Percentiles rank a stretch among this genome's conserved stretches.
These are phyloP conservation scores for Tilletia horrida DNA, from an alignment of 1,284 basidiomycete species.

Conservation along the genomic window DNA sequence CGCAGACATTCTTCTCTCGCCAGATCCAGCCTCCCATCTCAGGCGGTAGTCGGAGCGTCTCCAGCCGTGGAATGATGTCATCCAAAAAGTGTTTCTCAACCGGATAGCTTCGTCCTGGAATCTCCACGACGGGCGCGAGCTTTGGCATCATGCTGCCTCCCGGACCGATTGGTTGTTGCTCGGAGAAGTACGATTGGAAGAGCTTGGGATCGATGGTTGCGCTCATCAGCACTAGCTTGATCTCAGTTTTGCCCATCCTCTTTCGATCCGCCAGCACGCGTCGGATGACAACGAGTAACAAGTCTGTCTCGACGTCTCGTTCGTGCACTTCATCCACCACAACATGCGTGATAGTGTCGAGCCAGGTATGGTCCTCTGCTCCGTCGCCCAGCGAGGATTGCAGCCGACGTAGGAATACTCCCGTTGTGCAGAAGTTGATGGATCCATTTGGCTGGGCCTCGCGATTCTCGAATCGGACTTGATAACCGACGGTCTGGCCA, in stretches of 20 bases:
- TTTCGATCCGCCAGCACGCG: constrained; percentile 72
- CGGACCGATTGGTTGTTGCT: constrained; percentile 40
- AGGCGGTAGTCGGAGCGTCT: constrained; percentile 40
- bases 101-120: constrained; percentile 90
- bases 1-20: constrained; percentile 69
- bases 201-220: constrained; percentile 87
- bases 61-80: constrained; percentile 63
- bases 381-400: constrained; percentile 67
- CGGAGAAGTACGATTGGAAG: constrained; percentile 82
- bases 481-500: constrained; percentile 79
- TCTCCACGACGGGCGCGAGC: constrained; percentile 72
- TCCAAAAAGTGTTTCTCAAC: constrained; percentile 79
- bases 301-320: constrained; percentile 88
- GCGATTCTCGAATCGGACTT: constrained; percentile 84
- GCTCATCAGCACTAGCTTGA: constrained; percentile 92
- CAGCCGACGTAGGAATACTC: constrained; percentile 81
- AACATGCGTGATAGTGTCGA: constrained; percentile 85
- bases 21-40: constrained; percentile 67
- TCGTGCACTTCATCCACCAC: constrained; percentile 96
- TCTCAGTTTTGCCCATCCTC: constrained; percentile 67
- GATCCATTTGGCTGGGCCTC: constrained; percentile 74
- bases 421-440: constrained; percentile 90
- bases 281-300: constrained; percentile 86
- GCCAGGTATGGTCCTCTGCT: constrained; percentile 50
- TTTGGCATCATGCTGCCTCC: constrained; percentile 30